These are phyloP conservation scores for Ganoderma lingzhi DNA, from an alignment of 1,284 basidiomycete genomes.

Conservation along the genomic window DNA sequence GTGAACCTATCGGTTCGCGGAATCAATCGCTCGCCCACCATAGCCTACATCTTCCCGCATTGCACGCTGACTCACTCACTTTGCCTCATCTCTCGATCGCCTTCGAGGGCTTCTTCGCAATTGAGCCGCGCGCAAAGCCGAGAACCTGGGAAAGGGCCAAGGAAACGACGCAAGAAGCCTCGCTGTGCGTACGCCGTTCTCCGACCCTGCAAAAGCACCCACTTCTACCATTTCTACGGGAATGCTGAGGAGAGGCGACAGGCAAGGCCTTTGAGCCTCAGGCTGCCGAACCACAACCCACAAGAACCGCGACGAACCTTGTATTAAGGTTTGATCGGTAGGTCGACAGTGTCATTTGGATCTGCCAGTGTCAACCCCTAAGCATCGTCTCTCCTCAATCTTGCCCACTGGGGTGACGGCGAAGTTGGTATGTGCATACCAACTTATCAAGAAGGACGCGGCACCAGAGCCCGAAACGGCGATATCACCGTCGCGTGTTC, in stretches of 20 bases:
- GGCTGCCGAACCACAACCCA: conserved; percentile 1
- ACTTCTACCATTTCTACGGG: background rate
- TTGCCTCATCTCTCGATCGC: conserved; percentile 18
- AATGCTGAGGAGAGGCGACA: background rate
- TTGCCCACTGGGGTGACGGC: conserved; percentile 4
- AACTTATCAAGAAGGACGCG: background rate
- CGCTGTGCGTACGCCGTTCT: background rate
- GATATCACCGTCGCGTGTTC: conserved; percentile 14
- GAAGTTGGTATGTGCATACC: background rate
- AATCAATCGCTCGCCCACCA: conserved; percentile 22
- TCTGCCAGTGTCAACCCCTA: conserved; percentile 7
- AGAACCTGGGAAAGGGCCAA: background rate
- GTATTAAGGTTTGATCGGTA: conserved; percentile 28
- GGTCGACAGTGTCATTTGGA: conserved; percentile 1
- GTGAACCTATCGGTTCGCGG: conserved; percentile 33
- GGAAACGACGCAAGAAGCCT: conserved; percentile 2
- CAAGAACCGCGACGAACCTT: background rate
- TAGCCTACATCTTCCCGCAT: conserved; percentile 24
- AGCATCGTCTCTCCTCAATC: conserved; percentile 13
- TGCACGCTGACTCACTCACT: conserved; percentile 24
- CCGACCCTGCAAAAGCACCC: conserved; percentile 1
- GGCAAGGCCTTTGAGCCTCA: background rate
- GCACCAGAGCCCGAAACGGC: conserved; percentile 3
- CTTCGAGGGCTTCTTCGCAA: conserved; percentile 8
- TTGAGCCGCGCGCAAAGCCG: conserved; percentile 12